Percentiles rank a stretch among this genome's conserved stretches.
phyloP scores from a whole-genome alignment of 2,329 filamentous ascomycete genomes.

The Fusarium aywerte region DNA sequence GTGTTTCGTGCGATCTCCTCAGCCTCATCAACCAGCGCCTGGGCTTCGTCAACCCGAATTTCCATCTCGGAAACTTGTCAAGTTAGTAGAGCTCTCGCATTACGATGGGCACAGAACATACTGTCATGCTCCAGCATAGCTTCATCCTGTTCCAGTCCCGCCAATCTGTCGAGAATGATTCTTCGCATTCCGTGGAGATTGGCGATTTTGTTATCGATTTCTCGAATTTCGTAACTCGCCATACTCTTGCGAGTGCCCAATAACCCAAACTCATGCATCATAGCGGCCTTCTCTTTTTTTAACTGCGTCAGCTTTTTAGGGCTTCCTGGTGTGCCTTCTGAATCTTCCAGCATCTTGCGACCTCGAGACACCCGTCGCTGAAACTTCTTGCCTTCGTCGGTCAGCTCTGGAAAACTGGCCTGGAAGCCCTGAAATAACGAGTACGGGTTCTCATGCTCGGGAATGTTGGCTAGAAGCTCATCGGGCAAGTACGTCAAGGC shows the following conservation, averaged over 20 bases:
- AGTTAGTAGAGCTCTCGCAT: conserved; percentile 47
- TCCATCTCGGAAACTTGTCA: conserved; percentile 71
- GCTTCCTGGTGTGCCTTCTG: conserved; percentile 63
- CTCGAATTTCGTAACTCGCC: conserved; percentile 94
- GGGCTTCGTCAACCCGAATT: conserved; percentile 69
- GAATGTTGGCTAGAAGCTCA: conserved; percentile 88
- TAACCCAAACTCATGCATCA: conserved; percentile 90
- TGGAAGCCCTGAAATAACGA: conserved; percentile 97
- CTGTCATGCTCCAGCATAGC: conserved; percentile 87
- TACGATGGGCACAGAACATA: conserved; percentile 56
- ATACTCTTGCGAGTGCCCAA: conserved; percentile 94
- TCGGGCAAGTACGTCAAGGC: conserved; percentile 89
- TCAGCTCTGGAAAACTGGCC: conserved; percentile 80
- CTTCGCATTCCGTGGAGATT: conserved; percentile 93
- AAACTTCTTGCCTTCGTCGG: conserved; percentile 76
- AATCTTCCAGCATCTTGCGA: conserved; percentile 78
- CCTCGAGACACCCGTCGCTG: conserved; percentile 77
- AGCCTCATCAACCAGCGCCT: conserved; percentile 68
- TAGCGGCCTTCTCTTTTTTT: conserved; percentile 80
- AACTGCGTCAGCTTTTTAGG: conserved; percentile 77
- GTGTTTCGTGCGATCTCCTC: conserved; percentile 65
- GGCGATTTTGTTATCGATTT: conserved; percentile 96
- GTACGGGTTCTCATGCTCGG: conserved; percentile 85
- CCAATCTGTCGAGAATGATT: conserved; percentile 88
- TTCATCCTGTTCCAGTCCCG: conserved; percentile 89